Evolutionary conservation across 2,329 filamentous ascomycete species (phyloP), one percentile per base, ranked within the genome.

Genomic region (Epichloe sibirici): DNA sequence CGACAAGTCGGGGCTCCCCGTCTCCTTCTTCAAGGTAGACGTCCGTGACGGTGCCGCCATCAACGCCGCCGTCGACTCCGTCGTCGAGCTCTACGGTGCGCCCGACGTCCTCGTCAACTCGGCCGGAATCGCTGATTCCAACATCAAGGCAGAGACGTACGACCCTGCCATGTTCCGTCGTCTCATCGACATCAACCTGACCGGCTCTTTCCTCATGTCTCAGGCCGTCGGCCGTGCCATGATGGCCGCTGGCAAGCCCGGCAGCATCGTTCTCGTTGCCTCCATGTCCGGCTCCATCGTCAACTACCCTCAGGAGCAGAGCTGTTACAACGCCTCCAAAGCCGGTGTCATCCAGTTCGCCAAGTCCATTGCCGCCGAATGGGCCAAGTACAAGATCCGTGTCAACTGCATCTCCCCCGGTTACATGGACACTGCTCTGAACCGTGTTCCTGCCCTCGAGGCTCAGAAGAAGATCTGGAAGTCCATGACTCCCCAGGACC

Each of bases 221-320:
- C 85, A 89, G 70, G 72, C 83, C n/a, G 79, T 85, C 25, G 84
- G 82, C 43, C 79, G 79, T 52, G 73, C 79, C 61, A 89, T 89
- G 84, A 89, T 90, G 70, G 72, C 75, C n/a, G 78, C 80, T 52
- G 76, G 78, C 63, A 83, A 82, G 69, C 81, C 82, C 12, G 86
- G 86, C 43, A 84, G 79, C 62, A 85, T 90, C 64, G 76, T 90
- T 63, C 79, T 89, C 56, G 81, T 90, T 51, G 85, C 85, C 35
- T 88, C 83, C 62, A 90, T 91, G 86, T 88, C 85, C 48, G 88
- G 86, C 58, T 81, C 82, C 71, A 82, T 91, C 58, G 87, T 90
- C 76, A 91, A 91, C 79, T 90, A 83, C 74, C 87, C 86, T 6
- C 86, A 90, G 71, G 84, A 89, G 72, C 86, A 90, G 72, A 82